Evolutionary conservation across 192 early-diverging fungal species (phyloP).

Genomic region (Lobosporangium transversale): DNA sequence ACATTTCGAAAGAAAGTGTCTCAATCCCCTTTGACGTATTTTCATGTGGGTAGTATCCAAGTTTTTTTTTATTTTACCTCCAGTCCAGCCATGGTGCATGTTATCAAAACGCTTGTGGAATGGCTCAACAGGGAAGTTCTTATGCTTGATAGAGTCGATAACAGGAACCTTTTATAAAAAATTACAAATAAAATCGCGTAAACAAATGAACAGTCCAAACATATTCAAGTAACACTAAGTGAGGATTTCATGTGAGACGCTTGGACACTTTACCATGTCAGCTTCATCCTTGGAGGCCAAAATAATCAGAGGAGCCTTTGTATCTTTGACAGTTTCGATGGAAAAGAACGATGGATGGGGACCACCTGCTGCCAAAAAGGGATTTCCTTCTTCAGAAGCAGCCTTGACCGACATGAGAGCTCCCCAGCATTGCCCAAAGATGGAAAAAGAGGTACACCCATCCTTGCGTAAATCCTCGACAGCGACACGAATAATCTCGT

Average conservation of each 20-base stretch:
- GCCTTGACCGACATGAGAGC: slow-evolving; percentile 64
- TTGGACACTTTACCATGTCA: slow-evolving; percentile 66
- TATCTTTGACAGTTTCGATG: slow-evolving; percentile 57
- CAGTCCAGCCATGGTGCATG: slow-evolving; percentile 27
- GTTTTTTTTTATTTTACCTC: neutral
- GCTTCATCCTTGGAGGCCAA: slow-evolving; percentile 74
- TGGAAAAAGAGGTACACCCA: slow-evolving; percentile 58
- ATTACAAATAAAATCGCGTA: neutral
- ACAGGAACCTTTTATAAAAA: slow-evolving; percentile 9
- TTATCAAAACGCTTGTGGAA: slow-evolving; percentile 29
- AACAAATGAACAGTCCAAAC: too few relatives aligned
- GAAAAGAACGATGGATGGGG: slow-evolving; percentile 73
- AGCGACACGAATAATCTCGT: slow-evolving; percentile 21
- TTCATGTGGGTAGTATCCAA: neutral
- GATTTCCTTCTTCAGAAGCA: slow-evolving; percentile 53
- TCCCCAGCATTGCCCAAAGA: slow-evolving; percentile 81
- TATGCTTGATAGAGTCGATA: slow-evolving; percentile 17
- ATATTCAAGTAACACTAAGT: too few relatives aligned
- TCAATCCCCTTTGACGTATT: too few relatives aligned
- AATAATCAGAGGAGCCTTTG: slow-evolving; percentile 67
- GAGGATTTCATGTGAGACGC: too few relatives aligned
- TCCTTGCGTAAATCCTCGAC: slow-evolving; percentile 53
- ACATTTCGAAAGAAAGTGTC: too few relatives aligned
- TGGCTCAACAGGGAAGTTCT: slow-evolving; percentile 30
- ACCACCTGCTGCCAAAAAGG: slow-evolving; percentile 60